These are phyloP conservation scores for Trichaptum fuscoviolaceum DNA, from an alignment of 768 basidiomycete genomes.

Conservation along the genomic window DNA sequence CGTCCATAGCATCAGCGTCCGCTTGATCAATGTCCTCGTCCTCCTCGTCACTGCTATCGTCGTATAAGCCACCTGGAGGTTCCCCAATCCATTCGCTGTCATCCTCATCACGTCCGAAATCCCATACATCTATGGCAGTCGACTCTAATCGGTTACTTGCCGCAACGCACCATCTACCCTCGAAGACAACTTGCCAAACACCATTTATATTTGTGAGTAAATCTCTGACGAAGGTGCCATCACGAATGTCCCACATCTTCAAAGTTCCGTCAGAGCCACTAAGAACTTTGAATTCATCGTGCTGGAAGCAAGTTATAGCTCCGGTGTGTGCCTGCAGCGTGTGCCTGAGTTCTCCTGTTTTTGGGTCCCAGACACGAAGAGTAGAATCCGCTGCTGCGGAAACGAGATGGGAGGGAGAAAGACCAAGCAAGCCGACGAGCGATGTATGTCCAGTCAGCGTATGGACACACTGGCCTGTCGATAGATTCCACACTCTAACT, in stretches of 20 bases:
- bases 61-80: conserved; percentile 68
- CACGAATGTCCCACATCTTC: conserved; percentile 96
- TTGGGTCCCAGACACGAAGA: conserved; percentile 90
- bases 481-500: conserved; percentile 90
- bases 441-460: conserved; percentile 89
- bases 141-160: conserved; percentile 78
- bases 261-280: conserved; percentile 93
- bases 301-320: conserved; percentile 99
- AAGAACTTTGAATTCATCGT: conserved; percentile 95
- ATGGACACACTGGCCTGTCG: conserved; percentile 73
- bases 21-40: conserved; percentile 51
- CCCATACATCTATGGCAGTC: conserved; percentile 86
- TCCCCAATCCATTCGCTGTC: conserved; percentile 84
- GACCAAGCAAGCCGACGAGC: conserved; percentile 87
- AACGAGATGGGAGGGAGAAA: conserved; percentile 86
- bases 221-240: conserved; percentile 82
- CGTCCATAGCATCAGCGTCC: conserved; percentile 71
- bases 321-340: conserved; percentile 88
- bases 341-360: conserved; percentile 72
- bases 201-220: conserved; percentile 87
- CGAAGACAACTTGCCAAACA: conserved; percentile 97
- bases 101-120: conserved; percentile 63
- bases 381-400: conserved; percentile 97
- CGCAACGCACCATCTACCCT: conserved; percentile 90
- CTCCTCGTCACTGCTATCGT: conserved; percentile 56